Evolutionary conservation across 371 early-diverging fungal species (phyloP).

Genomic region (Polyrhizophydium stewartii): DNA sequence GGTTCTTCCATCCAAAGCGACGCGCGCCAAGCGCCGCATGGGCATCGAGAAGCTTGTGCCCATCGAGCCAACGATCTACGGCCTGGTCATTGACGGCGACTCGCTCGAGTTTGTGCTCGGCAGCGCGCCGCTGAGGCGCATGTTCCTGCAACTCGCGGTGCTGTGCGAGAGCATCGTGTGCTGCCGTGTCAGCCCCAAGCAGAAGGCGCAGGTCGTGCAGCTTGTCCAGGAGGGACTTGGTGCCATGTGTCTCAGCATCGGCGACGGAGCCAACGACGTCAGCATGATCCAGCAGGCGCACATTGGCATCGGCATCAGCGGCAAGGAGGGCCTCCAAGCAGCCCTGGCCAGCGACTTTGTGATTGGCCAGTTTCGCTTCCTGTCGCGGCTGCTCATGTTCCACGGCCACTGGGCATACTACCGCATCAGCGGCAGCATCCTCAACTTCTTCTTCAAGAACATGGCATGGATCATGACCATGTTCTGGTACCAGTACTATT

Average conservation of each 20-base stretch:
- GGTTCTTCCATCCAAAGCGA: no score
- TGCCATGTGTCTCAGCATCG: slow-evolving; percentile 84
- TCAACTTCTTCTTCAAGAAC: slow-evolving; percentile 77
- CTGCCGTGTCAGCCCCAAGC: slow-evolving; percentile 98
- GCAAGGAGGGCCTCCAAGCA: slow-evolving; percentile 84
- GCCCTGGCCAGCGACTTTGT: slow-evolving; percentile 82
- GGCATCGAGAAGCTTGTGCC: neutral
- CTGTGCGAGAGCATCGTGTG: slow-evolving; percentile 88
- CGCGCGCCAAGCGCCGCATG: no score
- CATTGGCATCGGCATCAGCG: slow-evolving; percentile 90
- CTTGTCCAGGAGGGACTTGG: slow-evolving; percentile 68
- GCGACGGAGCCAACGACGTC: slow-evolving; percentile 97
- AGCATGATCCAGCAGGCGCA: slow-evolving; percentile 73
- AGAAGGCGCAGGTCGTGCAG: slow-evolving; percentile 96
- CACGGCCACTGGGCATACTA: slow-evolving; percentile 40
- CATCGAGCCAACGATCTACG: neutral
- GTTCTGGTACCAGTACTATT: slow-evolving; percentile 47
- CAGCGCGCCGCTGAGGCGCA: slow-evolving; percentile 25
- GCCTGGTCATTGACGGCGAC: slow-evolving; percentile 83
- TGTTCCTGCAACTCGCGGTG: slow-evolving; percentile 65
- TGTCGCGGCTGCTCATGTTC: slow-evolving; percentile 62
- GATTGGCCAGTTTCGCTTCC: slow-evolving; percentile 81
- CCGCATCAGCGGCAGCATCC: slow-evolving; percentile 57
- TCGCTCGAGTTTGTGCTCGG: slow-evolving; percentile 77
- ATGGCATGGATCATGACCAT: slow-evolving; percentile 58